phyloP scores from a whole-genome alignment of 2,329 filamentous ascomycete genomes.

The Hysterium pulicare region DNA sequence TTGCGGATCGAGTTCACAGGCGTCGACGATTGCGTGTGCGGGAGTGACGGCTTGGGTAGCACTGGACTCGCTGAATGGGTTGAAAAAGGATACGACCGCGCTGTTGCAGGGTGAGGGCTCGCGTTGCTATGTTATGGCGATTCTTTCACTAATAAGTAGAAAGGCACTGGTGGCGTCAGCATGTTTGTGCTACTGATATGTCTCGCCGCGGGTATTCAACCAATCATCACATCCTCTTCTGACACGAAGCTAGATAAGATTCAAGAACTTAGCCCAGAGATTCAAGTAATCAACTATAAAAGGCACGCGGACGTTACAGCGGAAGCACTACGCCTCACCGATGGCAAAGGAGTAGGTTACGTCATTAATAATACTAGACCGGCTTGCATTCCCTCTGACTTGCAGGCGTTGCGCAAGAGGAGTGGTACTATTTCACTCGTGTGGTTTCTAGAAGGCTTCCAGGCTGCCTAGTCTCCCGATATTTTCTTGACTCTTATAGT shows the following conservation, averaged over 20 bases:
- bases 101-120: constrained; percentile 12
- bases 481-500: too few relatives aligned
- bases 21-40: constrained; percentile 19
- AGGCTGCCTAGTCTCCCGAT: too few relatives aligned
- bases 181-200: constrained; percentile 28
- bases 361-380: constrained; percentile 41
- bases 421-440: too few relatives aligned
- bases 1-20: too few relatives aligned
- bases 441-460: too few relatives aligned
- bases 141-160: background rate
- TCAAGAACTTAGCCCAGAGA: constrained; percentile 27
- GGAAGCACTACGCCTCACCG: constrained; percentile 48
- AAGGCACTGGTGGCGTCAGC: constrained; percentile 42
- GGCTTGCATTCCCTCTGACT: constrained; percentile 13
- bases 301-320: constrained; percentile 52
- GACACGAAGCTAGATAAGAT: constrained; percentile 51
- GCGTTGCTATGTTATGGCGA: background rate
- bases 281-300: constrained; percentile 57
- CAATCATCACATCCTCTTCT: constrained; percentile 60
- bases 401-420: constrained; percentile 12
- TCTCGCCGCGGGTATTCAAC: constrained; percentile 22
- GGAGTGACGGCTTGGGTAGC: constrained; percentile 24
- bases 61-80: constrained; percentile 15
- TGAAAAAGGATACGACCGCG: constrained; percentile 8
- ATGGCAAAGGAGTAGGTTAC: constrained; percentile 41